Base-by-base conservation (phyloP, 371 early-diverging fungal genomes). In the Thermomucor indicae-seudaticae region DNA sequence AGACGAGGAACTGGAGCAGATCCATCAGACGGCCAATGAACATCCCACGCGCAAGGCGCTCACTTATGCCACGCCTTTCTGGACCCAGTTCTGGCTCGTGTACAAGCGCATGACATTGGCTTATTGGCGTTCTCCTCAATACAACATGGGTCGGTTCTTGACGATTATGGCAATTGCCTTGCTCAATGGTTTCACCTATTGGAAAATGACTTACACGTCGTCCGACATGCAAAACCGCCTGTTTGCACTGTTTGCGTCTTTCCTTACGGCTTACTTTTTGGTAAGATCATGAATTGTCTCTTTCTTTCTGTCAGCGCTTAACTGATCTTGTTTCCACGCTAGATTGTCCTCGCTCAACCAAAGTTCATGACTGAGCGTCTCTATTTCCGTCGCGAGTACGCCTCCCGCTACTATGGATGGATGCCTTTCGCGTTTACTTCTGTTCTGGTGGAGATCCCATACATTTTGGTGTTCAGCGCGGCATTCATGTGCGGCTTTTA, bases 391-490 rank as follows among this genome's bases (percentile, higher is more conserved):
- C 76, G 88, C 34, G 88, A 88, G 50, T 60, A 73, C 8, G 76
- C 85, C 7, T 69, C 81, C 24, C 80, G 81, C 42, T 81, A 81
- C 55, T 88, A 88, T 55, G 75, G 78, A 10, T 83, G 81, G 74
- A 61, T 64, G 28, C 74, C 85, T 1, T 84, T 84, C 58, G 76
- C 76, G 8, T 17, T 62, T 6, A 53, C 77, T 10, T 62, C 77
- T 44, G 56, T 78, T 25, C 43, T 77, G 38, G 67, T 72, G 11
- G 80, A 82, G 47, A 49, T 82, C 4, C 83, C 83, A 22, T 82
- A 77, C 47, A 60, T 75, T 29, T n/a, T 81, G 2, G 25, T 80
- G 19, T 43, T 75, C 0, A 58, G 64, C 19, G 72, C 78, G 0
- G 47, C 64, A 51, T 79, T 76, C 58, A 64, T 75, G 43, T 45